Base-by-base conservation (phyloP, 768 basidiomycete species). In the Lentinus tigrinus region DNA sequence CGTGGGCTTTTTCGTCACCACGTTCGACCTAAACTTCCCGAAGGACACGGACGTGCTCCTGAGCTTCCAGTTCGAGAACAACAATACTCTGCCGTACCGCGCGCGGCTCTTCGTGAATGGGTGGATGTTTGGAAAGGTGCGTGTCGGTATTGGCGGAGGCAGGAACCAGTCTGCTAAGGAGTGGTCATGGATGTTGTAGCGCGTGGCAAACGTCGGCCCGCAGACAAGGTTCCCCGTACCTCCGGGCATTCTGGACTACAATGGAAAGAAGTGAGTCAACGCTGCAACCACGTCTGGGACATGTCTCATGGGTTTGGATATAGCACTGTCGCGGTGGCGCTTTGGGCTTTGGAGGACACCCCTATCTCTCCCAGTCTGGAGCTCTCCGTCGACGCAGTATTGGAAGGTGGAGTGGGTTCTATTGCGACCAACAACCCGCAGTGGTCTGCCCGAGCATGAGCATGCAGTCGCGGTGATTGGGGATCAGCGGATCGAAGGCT, bases 91-190 rank as follows among this genome's bases (percentile, higher is more conserved):
- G 63, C 79, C 88, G 21, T 93, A 91, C 64, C 81, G 91, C n/a
- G 85, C 85, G 2, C 76, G 83, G 42, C 62, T 93, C 34, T 93
- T 89, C 56, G 87, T 93, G 21, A 93, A 93, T 64, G 92, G 91
- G 13, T 93, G 91, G 92, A 87, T 88, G 82, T 90, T 91, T 83
- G 92, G 91, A 8, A 93, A 92, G 73, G 89, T 84, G 58, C 57
- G 79, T 68, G 14, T 42, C 36, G 10, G 28, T 51, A 53, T 28
- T 26, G 19, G 23, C 8, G 27, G 31, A 8, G n/a, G 13, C 43
- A 11, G 13, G 21, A 19, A 17, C 21, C 19, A 34, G 4, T 40
- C 48, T 55, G 21, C 52, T 31, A 19, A 3, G 21, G 17, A 16
- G 21, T 16, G 16, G 26, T 51, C 1, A 31, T 19, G 21, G 16